Base-by-base conservation (phyloP, 1,284 basidiomycete species). In the Serendipita sp. region DNA sequence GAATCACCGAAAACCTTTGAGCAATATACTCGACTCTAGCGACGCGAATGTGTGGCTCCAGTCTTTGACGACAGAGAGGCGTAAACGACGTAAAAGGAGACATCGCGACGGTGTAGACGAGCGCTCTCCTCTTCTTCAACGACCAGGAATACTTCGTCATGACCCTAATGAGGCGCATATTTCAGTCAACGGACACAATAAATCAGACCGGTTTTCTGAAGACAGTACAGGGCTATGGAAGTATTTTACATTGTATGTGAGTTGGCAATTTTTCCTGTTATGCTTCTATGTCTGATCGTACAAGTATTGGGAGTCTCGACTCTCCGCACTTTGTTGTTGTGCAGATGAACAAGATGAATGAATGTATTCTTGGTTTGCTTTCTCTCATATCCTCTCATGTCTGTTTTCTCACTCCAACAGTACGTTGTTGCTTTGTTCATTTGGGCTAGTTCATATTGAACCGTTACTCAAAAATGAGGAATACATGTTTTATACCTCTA, bases 261-360 rank as follows among this genome's bases (percentile, higher is more conserved):
- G 85, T 79, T 1, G 42, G 60, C 45, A 43, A 38, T 60, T 30
- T 26, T 55, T 42, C 60, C 26, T 65, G 47, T 61, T 63, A 67
- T 47, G 62, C 63, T 64, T 44, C 8, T 35, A 65, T 17, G 61
- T 55, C 22, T n/a, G 60, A 2, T 38, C 38, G 38, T 65, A 58
- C 55, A 67, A 88, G 87, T 88, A 86, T 85, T 89, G 87, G 87
- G 82, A 83, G 83, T 85, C 83, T 83, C 79, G 81, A 62, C 62
- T 86, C 3, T 79, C 83, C 6, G 71, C 85, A 17, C 61, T 85
- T 5, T 82, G 81, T 67, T 88, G 84, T 70, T 74, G 71, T 62
- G 55, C 60, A 42, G 30, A 35, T 43, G 47, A 62, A 29, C 26
- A 22, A 17, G 47, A 62, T 17, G 47, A 62, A 58, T 43, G 34